Evolutionary conservation across 306 rosid species (phyloP), one percentile per base, ranked within the genome.

Genomic region (Oxytropis ochrocephala): DNA sequence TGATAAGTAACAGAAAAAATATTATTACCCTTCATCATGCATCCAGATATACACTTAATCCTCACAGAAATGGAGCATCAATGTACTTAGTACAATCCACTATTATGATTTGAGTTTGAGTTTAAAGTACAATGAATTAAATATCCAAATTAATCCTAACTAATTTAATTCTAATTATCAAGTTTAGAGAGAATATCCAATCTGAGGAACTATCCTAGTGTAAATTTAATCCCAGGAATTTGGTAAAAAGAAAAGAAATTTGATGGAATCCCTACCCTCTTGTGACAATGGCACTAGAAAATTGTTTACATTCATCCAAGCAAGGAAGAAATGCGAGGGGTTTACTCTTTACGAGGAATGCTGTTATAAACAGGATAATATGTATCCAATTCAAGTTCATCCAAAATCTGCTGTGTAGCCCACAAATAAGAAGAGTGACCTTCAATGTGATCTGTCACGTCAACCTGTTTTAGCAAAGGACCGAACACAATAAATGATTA

Each of bases 351-450:
- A 70, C 13, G 19, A 52, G 70, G 74, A 14, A 66, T 44, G 70
- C 61, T 85, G 39, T 79, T 77, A 75, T 74, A 83, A 79, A 90
- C 90, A 6, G 96, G 93, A 82, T 80, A 86, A 77, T 85, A 88
- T 5, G 86, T 41, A 46, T 88, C 96, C 73, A 90, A 71, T 43
- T 88, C 90, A 77, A 93, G 88, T 73, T 55, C 82, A 58, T 86
- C 96, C 54, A 93, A 38, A 81, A 93, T 78, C 24, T 65, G 50
- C 39, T 83, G 87, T 30, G 98, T 82, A 17, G 88, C 81, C 97
- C 98, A 93, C 58, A 90, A 72, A 81, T 90, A 90, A 10, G 98
- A 88, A 63, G 98, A 90, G 79, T 93, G 98, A 3, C 96, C 97
- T 63, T 93, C 97, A 4, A 90, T 75, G 63, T 78, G 83, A 81